These are phyloP conservation scores for Trametes cubensis DNA, from an alignment of 768 basidiomycete genomes.

Conservation along the genomic window DNA sequence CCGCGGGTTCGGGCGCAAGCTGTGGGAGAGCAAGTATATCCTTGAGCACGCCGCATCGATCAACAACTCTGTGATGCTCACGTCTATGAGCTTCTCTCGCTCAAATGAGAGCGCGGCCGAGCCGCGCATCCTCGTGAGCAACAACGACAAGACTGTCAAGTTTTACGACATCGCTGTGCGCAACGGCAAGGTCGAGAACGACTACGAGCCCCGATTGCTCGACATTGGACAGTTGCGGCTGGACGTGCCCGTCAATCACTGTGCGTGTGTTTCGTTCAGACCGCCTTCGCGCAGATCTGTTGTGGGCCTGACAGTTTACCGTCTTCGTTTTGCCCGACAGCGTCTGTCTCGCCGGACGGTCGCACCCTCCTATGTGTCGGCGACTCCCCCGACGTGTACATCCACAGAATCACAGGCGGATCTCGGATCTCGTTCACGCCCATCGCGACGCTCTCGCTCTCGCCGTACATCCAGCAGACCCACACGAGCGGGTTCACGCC, in stretches of 20 bases:
- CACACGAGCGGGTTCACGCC: conserved; percentile 13
- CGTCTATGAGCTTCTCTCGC: conserved; percentile 61
- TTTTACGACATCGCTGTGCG: conserved; percentile 76
- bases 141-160: conserved; percentile 82
- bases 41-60: conserved; percentile 60
- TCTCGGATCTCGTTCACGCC: conserved; percentile 60
- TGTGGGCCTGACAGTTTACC: conserved; percentile 9
- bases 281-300: conserved; percentile 16
- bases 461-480: conserved; percentile 45
- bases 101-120: conserved; percentile 68
- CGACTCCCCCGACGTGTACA: conserved; percentile 83
- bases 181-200: conserved; percentile 33
- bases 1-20: conserved; percentile 26
- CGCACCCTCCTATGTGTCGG: conserved; percentile 87
- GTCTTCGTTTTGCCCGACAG: conserved; percentile 40
- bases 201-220: conserved; percentile 26
- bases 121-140: conserved; percentile 79
- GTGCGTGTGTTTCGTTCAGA: conserved; percentile 45
- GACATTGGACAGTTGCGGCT: conserved; percentile 56
- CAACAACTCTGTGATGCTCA: conserved; percentile 77
- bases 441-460: conserved; percentile 69
- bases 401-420: conserved; percentile 77
- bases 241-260: conserved; percentile 79
- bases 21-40: conserved; percentile 59
- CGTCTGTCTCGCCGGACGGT: conserved; percentile 89